phyloP scores from a whole-genome alignment of 352 stramenopile species.

The Phytophthora capsici region DNA sequence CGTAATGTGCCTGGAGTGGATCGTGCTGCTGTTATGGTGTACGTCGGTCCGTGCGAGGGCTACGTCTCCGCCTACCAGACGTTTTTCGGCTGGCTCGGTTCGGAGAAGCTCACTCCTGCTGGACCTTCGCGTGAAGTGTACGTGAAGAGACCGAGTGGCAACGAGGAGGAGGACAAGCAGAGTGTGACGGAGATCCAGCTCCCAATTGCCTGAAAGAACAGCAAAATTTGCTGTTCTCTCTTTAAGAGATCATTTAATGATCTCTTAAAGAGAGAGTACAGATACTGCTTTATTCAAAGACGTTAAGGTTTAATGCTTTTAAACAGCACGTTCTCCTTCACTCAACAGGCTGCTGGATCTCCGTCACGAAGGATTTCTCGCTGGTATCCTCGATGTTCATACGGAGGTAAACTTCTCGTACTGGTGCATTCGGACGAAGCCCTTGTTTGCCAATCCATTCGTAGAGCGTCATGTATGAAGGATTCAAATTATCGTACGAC shows the following conservation, averaged over 20 bases:
- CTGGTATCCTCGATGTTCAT: conserved; percentile 31
- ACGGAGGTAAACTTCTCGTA: conserved; percentile 46
- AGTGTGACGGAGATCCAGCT: conserved; percentile 45
- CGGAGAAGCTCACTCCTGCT: conserved; percentile 33
- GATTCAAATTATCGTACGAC: conserved; percentile 36
- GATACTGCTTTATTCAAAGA: not conserved
- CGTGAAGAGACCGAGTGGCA: conserved; percentile 35
- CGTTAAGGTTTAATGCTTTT: no score
- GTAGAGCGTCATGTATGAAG: conserved; percentile 38
- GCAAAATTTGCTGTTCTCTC: no score
- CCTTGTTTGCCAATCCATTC: conserved; percentile 38
- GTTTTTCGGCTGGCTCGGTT: conserved; percentile 47
- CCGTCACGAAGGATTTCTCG: conserved; percentile 38
- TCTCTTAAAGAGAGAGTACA: not conserved
- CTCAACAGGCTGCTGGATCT: conserved; percentile 36
- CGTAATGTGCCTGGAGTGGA: conserved; percentile 25
- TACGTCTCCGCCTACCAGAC: conserved; percentile 38
- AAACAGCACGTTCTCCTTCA: not conserved
- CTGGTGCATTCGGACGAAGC: conserved; percentile 29
- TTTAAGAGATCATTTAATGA: no score
- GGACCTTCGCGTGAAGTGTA: conserved; percentile 53
- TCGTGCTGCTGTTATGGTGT: conserved; percentile 41
- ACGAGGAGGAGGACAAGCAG: conserved; percentile 23
- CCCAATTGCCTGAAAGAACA: conserved; percentile 26
- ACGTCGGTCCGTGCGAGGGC: conserved; percentile 39